phyloP scores from a whole-genome alignment of 768 basidiomycete genomes.

The Calocybe gangraenosa region DNA sequence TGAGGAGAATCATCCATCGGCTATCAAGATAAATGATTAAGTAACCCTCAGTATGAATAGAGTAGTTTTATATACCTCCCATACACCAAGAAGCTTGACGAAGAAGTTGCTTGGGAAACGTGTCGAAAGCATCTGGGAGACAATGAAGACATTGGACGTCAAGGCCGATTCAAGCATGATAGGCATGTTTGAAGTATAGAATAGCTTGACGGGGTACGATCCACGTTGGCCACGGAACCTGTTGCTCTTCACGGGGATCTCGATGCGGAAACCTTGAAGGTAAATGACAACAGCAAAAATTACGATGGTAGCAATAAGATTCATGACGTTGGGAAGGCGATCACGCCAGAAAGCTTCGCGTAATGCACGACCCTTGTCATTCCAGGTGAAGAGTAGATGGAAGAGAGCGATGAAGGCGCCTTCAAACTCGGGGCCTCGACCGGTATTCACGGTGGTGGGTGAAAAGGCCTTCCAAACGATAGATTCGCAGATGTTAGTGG shows the following conservation, averaged over 20 bases:
- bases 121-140: slow-evolving; percentile 91
- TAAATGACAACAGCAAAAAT: slow-evolving; percentile 97
- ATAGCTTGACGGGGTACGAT: slow-evolving; percentile 94
- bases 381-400: slow-evolving; percentile 97
- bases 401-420: slow-evolving; percentile 95
- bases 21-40: slow-evolving; percentile 39
- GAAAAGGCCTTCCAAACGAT: slow-evolving; percentile 99
- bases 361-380: slow-evolving; percentile 95
- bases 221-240: slow-evolving; percentile 95
- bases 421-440: slow-evolving; percentile 96
- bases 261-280: slow-evolving; percentile 97
- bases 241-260: slow-evolving; percentile 97
- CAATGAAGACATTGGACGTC: slow-evolving; percentile 91
- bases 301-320: slow-evolving; percentile 85
- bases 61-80: slow-evolving; percentile 81
- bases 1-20: slow-evolving; percentile 94
- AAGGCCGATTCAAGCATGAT: slow-evolving; percentile 98
- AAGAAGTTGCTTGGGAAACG: slow-evolving; percentile 91
- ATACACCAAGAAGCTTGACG: slow-evolving; percentile 88
- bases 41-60: too few relatives aligned
- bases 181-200: slow-evolving; percentile 99
- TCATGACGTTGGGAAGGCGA: slow-evolving; percentile 96
- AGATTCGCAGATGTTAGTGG: slow-evolving; percentile 99
- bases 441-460: slow-evolving; percentile 96
- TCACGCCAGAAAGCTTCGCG: slow-evolving; percentile 99